Percentiles rank a stretch among this genome's conserved stretches.
phyloP scores from a whole-genome alignment of 306 rosid species.

The Glycine latifolia region DNA sequence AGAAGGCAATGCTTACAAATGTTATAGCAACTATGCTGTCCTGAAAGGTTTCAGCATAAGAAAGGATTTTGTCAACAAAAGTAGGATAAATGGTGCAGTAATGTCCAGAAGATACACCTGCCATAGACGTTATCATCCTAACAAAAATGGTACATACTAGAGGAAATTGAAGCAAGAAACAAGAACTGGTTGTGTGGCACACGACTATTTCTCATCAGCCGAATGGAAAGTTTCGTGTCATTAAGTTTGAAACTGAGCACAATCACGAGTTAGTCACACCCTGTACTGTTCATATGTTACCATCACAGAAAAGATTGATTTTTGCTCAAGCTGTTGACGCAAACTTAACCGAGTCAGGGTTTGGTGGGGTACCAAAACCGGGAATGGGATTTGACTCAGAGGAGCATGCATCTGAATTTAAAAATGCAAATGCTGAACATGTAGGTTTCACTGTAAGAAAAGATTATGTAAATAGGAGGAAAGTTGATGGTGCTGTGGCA shows the following conservation, averaged over 20 bases:
- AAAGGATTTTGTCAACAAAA: conserved; percentile 71
- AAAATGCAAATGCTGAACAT: conserved; percentile 63
- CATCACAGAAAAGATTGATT: conserved; percentile 66
- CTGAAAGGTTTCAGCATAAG: conserved; percentile 69
- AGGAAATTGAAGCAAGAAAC: conserved; percentile 60
- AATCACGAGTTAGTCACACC: conserved; percentile 66
- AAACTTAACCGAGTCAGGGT: conserved; percentile 44
- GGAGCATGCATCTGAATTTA: conserved; percentile 66
- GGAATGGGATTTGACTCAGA: conserved; percentile 71
- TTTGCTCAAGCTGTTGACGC: conserved; percentile 67
- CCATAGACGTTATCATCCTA: conserved; percentile 41
- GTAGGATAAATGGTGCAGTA: conserved; percentile 63
- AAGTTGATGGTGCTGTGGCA: conserved; percentile 67
- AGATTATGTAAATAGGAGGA: conserved; percentile 75
- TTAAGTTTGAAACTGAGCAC: conserved; percentile 63
- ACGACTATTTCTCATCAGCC: conserved; percentile 71
- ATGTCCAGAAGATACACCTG: too few species aligned
- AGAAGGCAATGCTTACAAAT: conserved; percentile 67
- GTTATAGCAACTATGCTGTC: conserved; percentile 65
- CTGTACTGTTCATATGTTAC: conserved; percentile 56
- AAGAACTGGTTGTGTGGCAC: conserved; percentile 76
- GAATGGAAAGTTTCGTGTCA: conserved; percentile 61
- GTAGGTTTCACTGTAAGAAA: conserved; percentile 72
- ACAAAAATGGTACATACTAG: conserved; percentile 33
- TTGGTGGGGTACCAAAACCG: conserved; percentile 62